These are phyloP conservation scores for Diaporthe velutina DNA, from an alignment of 2,329 filamentous ascomycete genomes.

Conservation along the genomic window DNA sequence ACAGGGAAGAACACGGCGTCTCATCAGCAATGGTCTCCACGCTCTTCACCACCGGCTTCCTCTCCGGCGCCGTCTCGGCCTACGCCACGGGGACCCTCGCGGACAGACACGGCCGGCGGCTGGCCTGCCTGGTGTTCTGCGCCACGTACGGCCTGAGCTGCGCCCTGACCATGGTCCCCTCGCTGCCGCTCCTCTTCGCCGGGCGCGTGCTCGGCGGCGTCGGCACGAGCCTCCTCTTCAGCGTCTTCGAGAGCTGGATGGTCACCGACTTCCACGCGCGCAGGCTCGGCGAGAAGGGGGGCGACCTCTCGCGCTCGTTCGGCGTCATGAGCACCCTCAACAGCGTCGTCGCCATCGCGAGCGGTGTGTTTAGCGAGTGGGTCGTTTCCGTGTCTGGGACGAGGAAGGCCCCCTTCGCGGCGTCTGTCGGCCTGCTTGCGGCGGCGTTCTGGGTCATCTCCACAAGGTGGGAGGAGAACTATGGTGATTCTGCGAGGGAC, in stretches of 20 bases:
- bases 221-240: conserved; percentile 69
- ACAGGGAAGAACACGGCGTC: conserved; percentile 50
- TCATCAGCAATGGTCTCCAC: conserved; percentile 49
- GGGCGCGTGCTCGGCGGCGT: conserved; percentile 68
- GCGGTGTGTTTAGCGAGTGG: conserved; percentile 65
- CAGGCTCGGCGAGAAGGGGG: conserved; percentile 54
- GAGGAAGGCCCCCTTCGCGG: conserved; percentile 62
- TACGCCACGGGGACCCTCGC: conserved; percentile 62
- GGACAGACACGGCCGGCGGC: conserved; percentile 63
- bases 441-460: conserved; percentile 59
- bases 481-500: conserved; percentile 51
- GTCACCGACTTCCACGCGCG: conserved; percentile 65
- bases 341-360: conserved; percentile 66
- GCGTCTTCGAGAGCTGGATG: conserved; percentile 73
- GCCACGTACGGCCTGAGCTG: conserved; percentile 65
- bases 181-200: conserved; percentile 58
- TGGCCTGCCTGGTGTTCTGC: conserved; percentile 68
- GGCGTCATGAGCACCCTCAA: conserved; percentile 65
- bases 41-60: conserved; percentile 59
- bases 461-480: conserved; percentile 65
- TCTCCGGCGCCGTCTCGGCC: conserved; percentile 57
- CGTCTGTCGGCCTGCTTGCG: conserved; percentile 53
- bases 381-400: conserved; percentile 61
- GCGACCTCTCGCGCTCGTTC: conserved; percentile 62
- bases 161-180: conserved; percentile 49